Base-by-base conservation (phyloP, 495 filamentous ascomycete genomes). In the Penicillium nucicola region DNA sequence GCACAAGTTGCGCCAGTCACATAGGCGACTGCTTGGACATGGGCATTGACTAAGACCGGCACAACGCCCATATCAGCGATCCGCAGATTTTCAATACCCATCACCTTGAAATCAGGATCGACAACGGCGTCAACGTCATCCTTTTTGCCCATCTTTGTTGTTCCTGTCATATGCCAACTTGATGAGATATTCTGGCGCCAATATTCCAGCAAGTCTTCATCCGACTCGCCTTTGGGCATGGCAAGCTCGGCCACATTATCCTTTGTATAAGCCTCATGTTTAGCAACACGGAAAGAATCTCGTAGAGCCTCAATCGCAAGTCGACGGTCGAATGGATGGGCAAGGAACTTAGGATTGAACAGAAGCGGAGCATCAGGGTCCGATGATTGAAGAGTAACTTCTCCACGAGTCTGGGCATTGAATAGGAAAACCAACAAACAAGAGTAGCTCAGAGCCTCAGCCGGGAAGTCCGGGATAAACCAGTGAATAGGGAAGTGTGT, bases 41-140 rank as follows among this genome's bases (percentile, higher is more conserved):
- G 65, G 12, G 53, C 53, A 45, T 60, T 66, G 19, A 59, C 57
- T 46, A 82, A 49, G 13, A 84, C 48, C 1, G 83, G 83, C 20
- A 82, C 67, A 45, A 82, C 75, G 55, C 75, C 78, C 64, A 81
- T 77, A 62, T 86, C 83, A 4, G 76, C 80, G 4, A 86, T 69
- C 14, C 83, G 73, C 55, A 85, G 58, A 5, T 69, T 69, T 25
- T 80, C 67, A 30, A 83, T 64, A 0, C 82, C 83, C 2, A 58
- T 57, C 0, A 86, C 64, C 35, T 65, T 68, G 45, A 83, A 81
- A 7, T 75, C 62, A 0, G 37, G 67, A 48, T 85, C 81, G 10
- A 85, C 78, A 6, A 70, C 77, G 4, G 60, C 60, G 22, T 63
- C 53, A 5, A 13, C 7, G 20, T 63, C 57, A 1, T 41, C 57